phyloP scores from a whole-genome alignment of 1,284 basidiomycete genomes.

The Rhodotorula sp. region DNA sequence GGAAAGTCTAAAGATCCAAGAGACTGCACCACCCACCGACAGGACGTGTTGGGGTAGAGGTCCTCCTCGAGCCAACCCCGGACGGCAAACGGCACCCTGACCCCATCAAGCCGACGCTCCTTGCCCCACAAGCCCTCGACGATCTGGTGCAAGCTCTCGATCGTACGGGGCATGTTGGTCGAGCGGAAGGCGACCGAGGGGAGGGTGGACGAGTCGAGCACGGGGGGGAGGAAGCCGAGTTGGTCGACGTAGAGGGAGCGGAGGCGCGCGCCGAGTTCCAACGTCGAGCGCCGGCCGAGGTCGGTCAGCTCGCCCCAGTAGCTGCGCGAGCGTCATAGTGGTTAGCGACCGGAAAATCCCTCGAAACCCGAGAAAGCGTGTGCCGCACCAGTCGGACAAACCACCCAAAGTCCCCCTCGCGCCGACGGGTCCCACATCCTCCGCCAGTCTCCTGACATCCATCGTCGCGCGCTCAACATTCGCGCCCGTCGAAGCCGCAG shows the following conservation, averaged over 20 bases:
- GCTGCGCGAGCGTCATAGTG: constrained; percentile 12
- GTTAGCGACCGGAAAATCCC: no score
- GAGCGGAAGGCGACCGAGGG: constrained; percentile 32
- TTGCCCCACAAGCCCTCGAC: constrained; percentile 30
- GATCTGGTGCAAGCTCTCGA: constrained; percentile 41
- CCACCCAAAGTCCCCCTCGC: constrained; percentile 10
- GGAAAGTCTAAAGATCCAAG: not conserved
- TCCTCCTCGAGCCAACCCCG: constrained; percentile 35
- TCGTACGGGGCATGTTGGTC: constrained; percentile 41
- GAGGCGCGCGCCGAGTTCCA: constrained; percentile 35
- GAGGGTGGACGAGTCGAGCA: constrained; percentile 12
- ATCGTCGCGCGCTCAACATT: not conserved
- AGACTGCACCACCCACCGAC: not conserved
- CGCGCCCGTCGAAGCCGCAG: not conserved
- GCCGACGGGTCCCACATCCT: constrained; percentile 12
- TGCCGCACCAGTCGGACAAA: constrained; percentile 18
- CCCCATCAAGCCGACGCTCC: constrained; percentile 7
- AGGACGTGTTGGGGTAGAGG: constrained; percentile 18
- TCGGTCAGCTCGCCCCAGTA: constrained; percentile 45
- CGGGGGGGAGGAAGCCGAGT: constrained; percentile 36
- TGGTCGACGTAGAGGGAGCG: constrained; percentile 40
- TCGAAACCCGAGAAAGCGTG: no score
- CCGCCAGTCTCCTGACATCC: constrained; percentile 21
- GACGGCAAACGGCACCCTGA: constrained; percentile 31
- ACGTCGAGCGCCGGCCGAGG: constrained; percentile 41